Evolutionary conservation across 192 early-diverging fungal species (phyloP), one percentile per base, ranked within the genome.

Genomic region (Thoreauomyces humboldtii): DNA sequence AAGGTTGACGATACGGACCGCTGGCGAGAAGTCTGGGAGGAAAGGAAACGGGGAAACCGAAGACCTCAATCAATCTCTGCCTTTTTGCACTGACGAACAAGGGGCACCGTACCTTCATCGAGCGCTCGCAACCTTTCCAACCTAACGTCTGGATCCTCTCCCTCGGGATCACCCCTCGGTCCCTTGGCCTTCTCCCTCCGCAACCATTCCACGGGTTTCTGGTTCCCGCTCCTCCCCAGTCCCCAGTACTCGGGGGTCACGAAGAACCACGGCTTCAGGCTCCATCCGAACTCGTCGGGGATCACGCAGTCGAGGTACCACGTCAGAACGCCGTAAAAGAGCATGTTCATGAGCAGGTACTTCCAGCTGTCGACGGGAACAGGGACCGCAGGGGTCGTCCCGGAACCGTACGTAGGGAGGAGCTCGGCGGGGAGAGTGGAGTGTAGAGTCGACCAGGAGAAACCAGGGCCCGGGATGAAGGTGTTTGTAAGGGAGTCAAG

Each of bases 301-400:
- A 91, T 88, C n/a, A 91, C 76, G 42, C 85, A 80, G 61, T 91
- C 88, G 48, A 88, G 81, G 72, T 89, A 91, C 79, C 82, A 82
- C 9, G 81, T 85, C 52, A 91, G 63, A 21, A 90, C 25, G 19
- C 51, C 45, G 53, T 72, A 88, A 66, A 91, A 15, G 62, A 46
- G 74, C 52, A 83, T 79, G 66, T 90, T 79, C 79, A 87, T 81
- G 46, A 91, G 50, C 61, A 91, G 70, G 1, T 81, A 75, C 65
- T 86, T 77, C 81, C 83, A 89, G 12, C 76, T 68, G 53, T 81
- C 69, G 41, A 90, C 72, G 0, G 87, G 88, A 7, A 72, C 46
- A 5, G 88, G 86, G 1, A 88, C 72, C 29, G 73, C 62, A 9
- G 87, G 86, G 11, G 61, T 67, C 34, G 63, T 76, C 31, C 73